These are phyloP conservation scores for Quercus tomentella DNA, from an alignment of 331 rosid species.

Conservation along the genomic window DNA sequence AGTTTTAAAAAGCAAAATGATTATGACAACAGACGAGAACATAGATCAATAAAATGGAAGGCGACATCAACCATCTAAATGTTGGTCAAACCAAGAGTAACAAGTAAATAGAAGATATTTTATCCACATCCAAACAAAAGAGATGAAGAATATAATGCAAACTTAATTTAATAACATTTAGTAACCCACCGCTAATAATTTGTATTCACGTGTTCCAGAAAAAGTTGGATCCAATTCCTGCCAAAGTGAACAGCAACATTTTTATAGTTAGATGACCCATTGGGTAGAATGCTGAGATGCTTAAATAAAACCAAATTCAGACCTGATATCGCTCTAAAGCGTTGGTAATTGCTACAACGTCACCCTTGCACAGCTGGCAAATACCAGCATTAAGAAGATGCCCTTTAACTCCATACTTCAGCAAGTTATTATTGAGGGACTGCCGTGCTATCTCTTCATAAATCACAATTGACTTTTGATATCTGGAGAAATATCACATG, in stretches of 20 bases:
- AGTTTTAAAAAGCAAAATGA: background rate
- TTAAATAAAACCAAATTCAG: slow-evolving; percentile 18
- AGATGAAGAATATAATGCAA: background rate
- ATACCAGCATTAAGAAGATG: slow-evolving; percentile 97
- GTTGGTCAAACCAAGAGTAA: background rate
- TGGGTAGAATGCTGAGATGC: slow-evolving; percentile 12
- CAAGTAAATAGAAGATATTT: background rate
- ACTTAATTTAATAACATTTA: background rate
- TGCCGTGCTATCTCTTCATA: slow-evolving; percentile 89
- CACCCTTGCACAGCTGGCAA: slow-evolving; percentile 93
- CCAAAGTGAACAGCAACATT: slow-evolving; percentile 20
- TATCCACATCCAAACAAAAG: background rate
- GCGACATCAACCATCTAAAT: background rate
- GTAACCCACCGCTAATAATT: slow-evolving; percentile 66
- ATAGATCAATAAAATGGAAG: background rate
- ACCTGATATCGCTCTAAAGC: slow-evolving; percentile 90
- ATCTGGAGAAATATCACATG: slow-evolving; percentile 38
- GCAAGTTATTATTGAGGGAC: slow-evolving; percentile 78
- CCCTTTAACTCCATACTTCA: slow-evolving; percentile 95
- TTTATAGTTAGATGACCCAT: slow-evolving; percentile 20
- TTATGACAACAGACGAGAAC: background rate
- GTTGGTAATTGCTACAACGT: slow-evolving; percentile 73
- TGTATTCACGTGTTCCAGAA: slow-evolving; percentile 86
- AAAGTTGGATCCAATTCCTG: slow-evolving; percentile 95
- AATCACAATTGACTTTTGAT: slow-evolving; percentile 75